Evolutionary conservation across 768 basidiomycete species (phyloP), one percentile per base, ranked within the genome.

Genomic region (Podaxis sp.): DNA sequence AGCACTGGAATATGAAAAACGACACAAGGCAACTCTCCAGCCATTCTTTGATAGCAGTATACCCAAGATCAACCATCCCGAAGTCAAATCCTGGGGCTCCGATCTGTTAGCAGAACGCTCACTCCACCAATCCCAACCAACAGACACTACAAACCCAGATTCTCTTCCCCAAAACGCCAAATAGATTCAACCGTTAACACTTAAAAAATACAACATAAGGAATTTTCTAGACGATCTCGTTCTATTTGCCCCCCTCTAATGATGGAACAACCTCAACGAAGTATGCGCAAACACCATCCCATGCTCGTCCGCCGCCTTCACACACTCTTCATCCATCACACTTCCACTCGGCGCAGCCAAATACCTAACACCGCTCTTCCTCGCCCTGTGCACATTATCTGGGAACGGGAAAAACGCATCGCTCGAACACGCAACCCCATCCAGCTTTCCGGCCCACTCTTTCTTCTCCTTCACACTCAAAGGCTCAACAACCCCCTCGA

Each of bases 391-490:
- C 36, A 99, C 96, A 67, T 98, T 99, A 70, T 99, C 97, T 11
- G 96, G 84, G 86, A 98, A 98, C 16, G 97, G 97, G 94, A 98
- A 98, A 84, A 99, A 99, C 54, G 96, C 97, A 66, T 99, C 97
- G 62, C 93, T 95, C 35, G 92, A 91, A 75, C 97, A 96, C 5
- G 91, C 87, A 54, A 98, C 96, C 21, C 86, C 91, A 62, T 89
- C 87, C 59, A 98, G 77, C 76, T 88, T 77, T 50, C 67, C 73
- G 54, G 84, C 85, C 84, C 94, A 95, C 55, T 83, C 82, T 68
- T 79, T 83, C 71, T 83, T 88, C 75, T 97, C 95, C 62, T 79
- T 79, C 14, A 77, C 80, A 14, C 75, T 84, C 64, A 99, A 76
- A 16, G 87, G 77, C 63, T 73, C 76, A 0, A 95, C 91, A 3